A percentile compares a stretch with the other conserved stretches of the same genome.
Evolutionary conservation across 2,329 filamentous ascomycete species (phyloP).

Genomic region (Knufia petricola): DNA sequence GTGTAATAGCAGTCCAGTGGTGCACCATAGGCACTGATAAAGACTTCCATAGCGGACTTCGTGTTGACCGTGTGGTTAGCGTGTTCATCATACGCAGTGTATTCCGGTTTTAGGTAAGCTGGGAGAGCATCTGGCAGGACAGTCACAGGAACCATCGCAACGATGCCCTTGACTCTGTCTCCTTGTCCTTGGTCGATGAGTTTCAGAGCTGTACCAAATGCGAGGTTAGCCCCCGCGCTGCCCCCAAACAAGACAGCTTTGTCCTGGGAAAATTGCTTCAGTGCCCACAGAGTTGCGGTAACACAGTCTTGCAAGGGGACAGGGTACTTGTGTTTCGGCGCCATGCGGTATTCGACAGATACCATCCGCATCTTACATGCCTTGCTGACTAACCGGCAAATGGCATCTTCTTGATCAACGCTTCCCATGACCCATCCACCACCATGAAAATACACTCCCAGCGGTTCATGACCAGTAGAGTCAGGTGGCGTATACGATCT

Average conservation of each 20-base stretch:
- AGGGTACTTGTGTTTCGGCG: constrained; percentile 17
- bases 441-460: constrained; percentile 29
- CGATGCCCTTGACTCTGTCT: constrained; percentile 27
- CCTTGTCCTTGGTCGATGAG: constrained; percentile 28
- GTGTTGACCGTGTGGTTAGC: constrained; percentile 29
- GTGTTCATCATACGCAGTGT: constrained; percentile 29
- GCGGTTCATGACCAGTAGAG: constrained; percentile 14
- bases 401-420: constrained; percentile 27
- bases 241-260: constrained; percentile 28
- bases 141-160: constrained; percentile 29
- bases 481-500: constrained; percentile 10
- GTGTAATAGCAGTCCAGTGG: background rate
- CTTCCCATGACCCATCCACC: constrained; percentile 28
- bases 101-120: constrained; percentile 24
- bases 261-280: constrained; percentile 9
- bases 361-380: constrained; percentile 25
- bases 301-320: constrained; percentile 14
- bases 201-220: constrained; percentile 28
- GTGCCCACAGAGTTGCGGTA: constrained; percentile 9
- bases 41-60: constrained; percentile 27
- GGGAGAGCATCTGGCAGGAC: constrained; percentile 30
- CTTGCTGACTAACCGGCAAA: constrained; percentile 26
- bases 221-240: constrained; percentile 32
- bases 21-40: constrained; percentile 20
- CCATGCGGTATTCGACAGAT: constrained; percentile 27